A percentile compares a stretch with the other conserved stretches of the same genome.
Evolutionary conservation across 1,139 yeast species (phyloP).

Genomic region (Williopsis jadinii): DNA sequence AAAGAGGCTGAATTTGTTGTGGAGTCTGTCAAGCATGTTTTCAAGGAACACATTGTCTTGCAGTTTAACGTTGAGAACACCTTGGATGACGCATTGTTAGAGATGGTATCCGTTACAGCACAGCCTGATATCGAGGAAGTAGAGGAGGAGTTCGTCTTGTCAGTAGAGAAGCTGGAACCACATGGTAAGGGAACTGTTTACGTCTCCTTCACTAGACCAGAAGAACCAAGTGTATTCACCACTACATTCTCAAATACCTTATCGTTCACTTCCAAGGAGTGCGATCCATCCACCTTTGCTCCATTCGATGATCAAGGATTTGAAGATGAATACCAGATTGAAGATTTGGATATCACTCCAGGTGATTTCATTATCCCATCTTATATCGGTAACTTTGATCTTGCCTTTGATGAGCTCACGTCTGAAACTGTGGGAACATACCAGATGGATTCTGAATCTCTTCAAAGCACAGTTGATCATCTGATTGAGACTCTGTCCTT

Average conservation of each 20-base stretch:
- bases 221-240: slow-evolving; percentile 33
- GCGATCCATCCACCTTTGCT: slow-evolving; percentile 66
- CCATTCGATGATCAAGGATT: slow-evolving; percentile 79
- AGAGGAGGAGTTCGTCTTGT: slow-evolving; percentile 29
- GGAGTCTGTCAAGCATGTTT: slow-evolving; percentile 75
- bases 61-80: slow-evolving; percentile 87
- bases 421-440: slow-evolving; percentile 56
- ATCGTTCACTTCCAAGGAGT: slow-evolving; percentile 72
- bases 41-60: slow-evolving; percentile 67
- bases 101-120: slow-evolving; percentile 69
- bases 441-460: slow-evolving; percentile 38
- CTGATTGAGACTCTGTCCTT: slow-evolving; percentile 39
- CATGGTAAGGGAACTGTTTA: slow-evolving; percentile 68
- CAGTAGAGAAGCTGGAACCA: slow-evolving; percentile 69
- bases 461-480: slow-evolving; percentile 43
- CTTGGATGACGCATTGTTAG: slow-evolving; percentile 66
- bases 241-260: slow-evolving; percentile 58
- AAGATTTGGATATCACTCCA: slow-evolving; percentile 64
- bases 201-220: slow-evolving; percentile 65
- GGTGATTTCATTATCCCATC: slow-evolving; percentile 82
- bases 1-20: slow-evolving; percentile 92
- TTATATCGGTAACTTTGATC: slow-evolving; percentile 70
- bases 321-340: slow-evolving; percentile 90
- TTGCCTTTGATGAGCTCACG: slow-evolving; percentile 66
- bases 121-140: slow-evolving; percentile 34